These are phyloP conservation scores for Porogramme epimiltina DNA, from an alignment of 1,284 basidiomycete species.

Conservation along the genomic window DNA sequence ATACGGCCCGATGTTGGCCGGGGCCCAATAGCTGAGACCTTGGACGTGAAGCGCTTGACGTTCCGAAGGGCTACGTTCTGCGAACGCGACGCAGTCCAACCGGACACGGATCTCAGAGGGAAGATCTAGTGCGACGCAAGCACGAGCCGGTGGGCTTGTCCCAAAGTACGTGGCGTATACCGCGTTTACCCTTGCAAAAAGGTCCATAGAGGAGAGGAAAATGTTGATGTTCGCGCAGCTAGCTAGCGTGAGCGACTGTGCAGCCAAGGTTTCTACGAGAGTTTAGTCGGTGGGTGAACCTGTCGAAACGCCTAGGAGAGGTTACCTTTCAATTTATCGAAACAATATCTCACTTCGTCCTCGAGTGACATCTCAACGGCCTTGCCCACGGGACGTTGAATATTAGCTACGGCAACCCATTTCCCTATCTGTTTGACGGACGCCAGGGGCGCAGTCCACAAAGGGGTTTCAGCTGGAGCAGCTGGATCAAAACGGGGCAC, in stretches of 20 bases:
- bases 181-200: constrained; percentile 76
- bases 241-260: constrained; percentile 51
- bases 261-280: constrained; percentile 48
- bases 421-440: constrained; percentile 29
- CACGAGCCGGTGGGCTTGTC: constrained; percentile 89
- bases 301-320: constrained; percentile 1
- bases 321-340: constrained; percentile 57
- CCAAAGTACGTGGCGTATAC: constrained; percentile 86
- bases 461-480: neutral
- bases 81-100: constrained; percentile 79
- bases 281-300: constrained; percentile 6
- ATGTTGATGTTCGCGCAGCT: constrained; percentile 83
- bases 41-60: constrained; percentile 91
- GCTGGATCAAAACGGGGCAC: neutral
- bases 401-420: constrained; percentile 64
- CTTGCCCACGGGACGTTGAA: constrained; percentile 37
- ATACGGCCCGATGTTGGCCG: constrained; percentile 98
- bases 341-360: constrained; percentile 67
- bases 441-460: neutral
- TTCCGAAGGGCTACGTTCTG: constrained; percentile 39
- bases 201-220: constrained; percentile 80
- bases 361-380: constrained; percentile 43
- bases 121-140: constrained; percentile 84
- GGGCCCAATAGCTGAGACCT: constrained; percentile 96
- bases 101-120: constrained; percentile 57